These are phyloP conservation scores for Macadamia integrifolia DNA, from an alignment of 164 flowering plant genomes.

Conservation along the genomic window DNA sequence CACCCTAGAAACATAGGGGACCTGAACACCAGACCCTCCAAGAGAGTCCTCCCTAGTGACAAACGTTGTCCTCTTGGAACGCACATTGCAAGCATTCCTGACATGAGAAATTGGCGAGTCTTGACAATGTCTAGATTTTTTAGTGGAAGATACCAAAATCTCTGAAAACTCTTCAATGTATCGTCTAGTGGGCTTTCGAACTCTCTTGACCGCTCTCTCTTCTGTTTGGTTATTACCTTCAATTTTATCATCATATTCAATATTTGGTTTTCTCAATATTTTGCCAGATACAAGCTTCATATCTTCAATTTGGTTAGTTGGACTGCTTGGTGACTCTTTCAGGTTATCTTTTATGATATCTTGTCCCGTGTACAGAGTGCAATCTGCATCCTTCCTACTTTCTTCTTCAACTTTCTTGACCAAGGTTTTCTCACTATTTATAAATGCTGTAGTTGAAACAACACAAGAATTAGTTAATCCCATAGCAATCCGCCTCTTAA, in stretches of 20 bases:
- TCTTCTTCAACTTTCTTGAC: conserved; percentile 33
- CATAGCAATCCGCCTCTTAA: conserved; percentile 90
- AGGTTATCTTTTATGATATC: conserved; percentile 9
- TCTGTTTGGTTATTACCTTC: conserved; percentile 37
- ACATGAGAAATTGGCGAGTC: conserved; percentile 23
- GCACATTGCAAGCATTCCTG: conserved; percentile 24
- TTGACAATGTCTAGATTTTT: conserved; percentile 24
- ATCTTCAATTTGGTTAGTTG: conserved; percentile 19
- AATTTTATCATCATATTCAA: conserved; percentile 25
- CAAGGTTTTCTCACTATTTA: conserved; percentile 48
- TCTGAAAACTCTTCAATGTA: conserved; percentile 92
- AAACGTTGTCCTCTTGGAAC: conserved; percentile 29
- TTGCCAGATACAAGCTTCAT: conserved; percentile 23
- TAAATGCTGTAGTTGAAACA: conserved; percentile 54
- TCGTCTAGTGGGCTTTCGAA: conserved; percentile 84
- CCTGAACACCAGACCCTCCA: conserved; percentile 78
- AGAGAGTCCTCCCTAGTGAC: conserved; percentile 63
- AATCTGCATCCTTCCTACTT: conserved; percentile 18
- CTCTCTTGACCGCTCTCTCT: conserved; percentile 58
- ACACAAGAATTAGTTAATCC: conserved; percentile 85
- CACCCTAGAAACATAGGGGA: conserved; percentile 74
- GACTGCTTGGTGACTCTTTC: conserved; percentile 19
- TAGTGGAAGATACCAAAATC: conserved; percentile 31
- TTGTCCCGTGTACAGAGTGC: conserved; percentile 8
- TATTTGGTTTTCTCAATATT: conserved; percentile 21